Percentiles rank a stretch among this genome's conserved stretches.
Conservation (phyloP, 225 moss, liverwort and hornwort species). For the Thuidium tamariscinum region DNA sequence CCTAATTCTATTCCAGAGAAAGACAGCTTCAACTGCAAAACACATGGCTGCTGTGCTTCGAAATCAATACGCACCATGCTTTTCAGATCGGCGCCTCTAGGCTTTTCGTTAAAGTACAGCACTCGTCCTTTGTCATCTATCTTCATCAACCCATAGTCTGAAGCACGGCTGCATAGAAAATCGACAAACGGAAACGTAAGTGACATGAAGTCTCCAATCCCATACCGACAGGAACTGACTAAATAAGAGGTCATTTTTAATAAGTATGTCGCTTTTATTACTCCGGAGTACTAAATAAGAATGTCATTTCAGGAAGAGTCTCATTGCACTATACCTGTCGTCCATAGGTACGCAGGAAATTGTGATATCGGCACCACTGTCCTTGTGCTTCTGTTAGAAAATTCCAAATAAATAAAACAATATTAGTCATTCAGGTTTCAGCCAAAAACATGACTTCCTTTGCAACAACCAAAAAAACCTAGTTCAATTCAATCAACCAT, state of each 20-base stretch:
- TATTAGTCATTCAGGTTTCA: background rate
- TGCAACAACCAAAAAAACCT: background rate
- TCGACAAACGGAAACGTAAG: background rate
- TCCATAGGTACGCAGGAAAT: constrained; percentile 84
- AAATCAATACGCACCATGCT: constrained; percentile 36
- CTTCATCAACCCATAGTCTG: constrained; percentile 88
- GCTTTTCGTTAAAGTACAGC: constrained; percentile 75
- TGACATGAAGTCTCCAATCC: background rate
- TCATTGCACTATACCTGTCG: constrained; percentile 31
- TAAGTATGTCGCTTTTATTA: background rate
- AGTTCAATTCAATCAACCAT: background rate
- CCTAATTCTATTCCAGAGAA: background rate
- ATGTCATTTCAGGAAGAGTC: background rate
- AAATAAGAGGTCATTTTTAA: background rate
- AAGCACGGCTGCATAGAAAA: constrained; percentile 57
- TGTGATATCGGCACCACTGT: constrained; percentile 72
- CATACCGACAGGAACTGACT: background rate
- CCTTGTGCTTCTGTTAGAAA: constrained; percentile 53
- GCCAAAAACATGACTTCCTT: background rate
- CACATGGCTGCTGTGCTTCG: background rate
- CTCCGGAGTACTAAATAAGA: too few relatives aligned
- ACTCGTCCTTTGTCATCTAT: constrained; percentile 73
- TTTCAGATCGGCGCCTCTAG: constrained; percentile 54
- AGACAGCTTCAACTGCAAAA: background rate
- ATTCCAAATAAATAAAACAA: background rate